Conservation (phyloP, 2,329 filamentous ascomycete species). For the Coniochaeta sp. region DNA sequence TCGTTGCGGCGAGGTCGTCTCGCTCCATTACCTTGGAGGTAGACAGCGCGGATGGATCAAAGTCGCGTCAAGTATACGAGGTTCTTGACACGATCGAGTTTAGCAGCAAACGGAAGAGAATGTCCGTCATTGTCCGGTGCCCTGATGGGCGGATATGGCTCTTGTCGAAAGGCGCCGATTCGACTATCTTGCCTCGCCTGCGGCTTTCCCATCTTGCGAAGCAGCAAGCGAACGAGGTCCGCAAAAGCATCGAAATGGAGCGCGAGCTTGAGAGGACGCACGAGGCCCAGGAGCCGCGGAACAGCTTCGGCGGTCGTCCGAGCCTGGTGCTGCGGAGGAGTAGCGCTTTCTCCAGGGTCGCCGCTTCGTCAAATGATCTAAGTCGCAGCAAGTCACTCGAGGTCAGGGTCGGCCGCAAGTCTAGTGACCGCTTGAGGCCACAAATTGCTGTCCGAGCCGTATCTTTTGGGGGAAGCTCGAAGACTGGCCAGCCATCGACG, state of each 20-base stretch:
- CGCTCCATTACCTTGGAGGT: constrained; percentile 54
- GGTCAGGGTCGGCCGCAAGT: constrained; percentile 27
- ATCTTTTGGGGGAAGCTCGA: constrained; percentile 43
- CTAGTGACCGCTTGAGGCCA: constrained; percentile 30
- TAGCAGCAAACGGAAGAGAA: constrained; percentile 79
- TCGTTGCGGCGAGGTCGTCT: constrained; percentile 67
- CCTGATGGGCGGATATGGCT: constrained; percentile 76
- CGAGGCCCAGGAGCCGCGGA: constrained; percentile 45
- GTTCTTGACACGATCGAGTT: constrained; percentile 87
- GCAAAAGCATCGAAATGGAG: constrained; percentile 54
- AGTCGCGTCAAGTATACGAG: constrained; percentile 54
- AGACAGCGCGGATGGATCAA: constrained; percentile 24
- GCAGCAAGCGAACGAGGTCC: constrained; percentile 63
- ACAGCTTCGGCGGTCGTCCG: constrained; percentile 47
- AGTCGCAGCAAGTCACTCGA: constrained; percentile 39
- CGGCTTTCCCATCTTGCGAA: constrained; percentile 66
- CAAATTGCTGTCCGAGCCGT: constrained; percentile 32
- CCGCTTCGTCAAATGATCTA: constrained; percentile 8
- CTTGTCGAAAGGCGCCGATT: constrained; percentile 88
- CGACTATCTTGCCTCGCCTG: constrained; percentile 69
- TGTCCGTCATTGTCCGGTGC: constrained; percentile 84
- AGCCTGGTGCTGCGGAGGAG: constrained; percentile 44
- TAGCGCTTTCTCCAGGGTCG: constrained; percentile 21
- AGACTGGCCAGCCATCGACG: not conserved
- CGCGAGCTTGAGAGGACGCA: constrained; percentile 48